Evolutionary conservation across 164 flowering plant species (phyloP).

Genomic region (Houttuynia cordata): DNA sequence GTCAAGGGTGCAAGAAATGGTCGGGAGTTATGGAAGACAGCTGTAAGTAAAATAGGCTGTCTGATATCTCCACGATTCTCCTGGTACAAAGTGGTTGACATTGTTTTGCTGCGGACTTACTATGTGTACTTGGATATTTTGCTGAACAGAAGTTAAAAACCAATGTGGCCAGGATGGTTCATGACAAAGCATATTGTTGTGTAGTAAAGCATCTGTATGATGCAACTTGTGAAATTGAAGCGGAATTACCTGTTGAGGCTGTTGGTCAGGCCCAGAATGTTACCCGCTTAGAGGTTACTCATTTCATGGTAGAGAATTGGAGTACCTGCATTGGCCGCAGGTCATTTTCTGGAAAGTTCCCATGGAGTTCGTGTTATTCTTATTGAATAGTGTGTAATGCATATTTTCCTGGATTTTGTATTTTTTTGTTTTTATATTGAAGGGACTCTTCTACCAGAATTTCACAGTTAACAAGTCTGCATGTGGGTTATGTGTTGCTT

Average conservation of each 20-base stretch:
- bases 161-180: constrained; percentile 22
- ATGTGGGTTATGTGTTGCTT: neutral
- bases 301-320: neutral
- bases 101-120: constrained; percentile 45
- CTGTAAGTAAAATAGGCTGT: constrained; percentile 29
- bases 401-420: constrained; percentile 1
- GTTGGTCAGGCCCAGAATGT: constrained; percentile 58
- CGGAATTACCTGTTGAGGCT: constrained; percentile 50
- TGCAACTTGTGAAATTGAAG: constrained; percentile 40
- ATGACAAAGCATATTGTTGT: constrained; percentile 20
- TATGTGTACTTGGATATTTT: constrained; percentile 42
- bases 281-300: constrained; percentile 37
- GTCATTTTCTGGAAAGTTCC: constrained; percentile 15
- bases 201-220: constrained; percentile 34
- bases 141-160: constrained; percentile 16
- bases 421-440: constrained; percentile 12
- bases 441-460: constrained; percentile 4
- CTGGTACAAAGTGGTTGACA: constrained; percentile 25
- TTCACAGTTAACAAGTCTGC: constrained; percentile 9
- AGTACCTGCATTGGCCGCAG: neutral
- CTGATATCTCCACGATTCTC: constrained; percentile 29
- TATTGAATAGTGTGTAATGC: neutral
- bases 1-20: constrained; percentile 44
- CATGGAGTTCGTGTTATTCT: neutral
- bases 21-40: constrained; percentile 61